phyloP scores from a whole-genome alignment of 345 rosid genomes.

The Eucalyptus polyanthemos region DNA sequence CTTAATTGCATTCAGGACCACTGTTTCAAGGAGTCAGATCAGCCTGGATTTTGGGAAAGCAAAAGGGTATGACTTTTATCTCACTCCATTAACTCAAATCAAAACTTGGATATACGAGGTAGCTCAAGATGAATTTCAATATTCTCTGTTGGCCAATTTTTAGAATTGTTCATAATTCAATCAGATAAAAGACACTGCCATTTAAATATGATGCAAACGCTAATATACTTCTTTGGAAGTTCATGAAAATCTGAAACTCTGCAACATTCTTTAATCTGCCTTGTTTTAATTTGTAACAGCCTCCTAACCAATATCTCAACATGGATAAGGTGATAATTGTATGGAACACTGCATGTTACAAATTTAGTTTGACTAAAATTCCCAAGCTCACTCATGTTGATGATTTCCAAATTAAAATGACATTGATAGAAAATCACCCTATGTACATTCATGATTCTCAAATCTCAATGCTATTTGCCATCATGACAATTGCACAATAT shows the following conservation, averaged over 20 bases:
- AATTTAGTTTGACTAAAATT: background rate
- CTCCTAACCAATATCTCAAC: background rate
- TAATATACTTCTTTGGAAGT: background rate
- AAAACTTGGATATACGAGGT: background rate
- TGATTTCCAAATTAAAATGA: background rate
- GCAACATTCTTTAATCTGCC: background rate
- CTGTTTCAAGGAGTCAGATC: background rate
- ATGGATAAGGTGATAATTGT: background rate
- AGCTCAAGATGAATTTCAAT: background rate
- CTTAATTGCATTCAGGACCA: background rate
- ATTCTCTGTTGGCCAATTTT: background rate
- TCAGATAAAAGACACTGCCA: background rate
- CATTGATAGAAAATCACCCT: background rate
- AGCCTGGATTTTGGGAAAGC: background rate
- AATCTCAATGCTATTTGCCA: background rate
- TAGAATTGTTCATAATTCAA: background rate
- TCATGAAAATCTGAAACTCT: background rate
- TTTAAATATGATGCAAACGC: background rate
- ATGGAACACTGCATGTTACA: background rate
- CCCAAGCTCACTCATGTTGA: background rate
- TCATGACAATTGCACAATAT: background rate
- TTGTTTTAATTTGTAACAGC: background rate
- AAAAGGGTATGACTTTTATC: background rate
- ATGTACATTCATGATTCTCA: background rate
- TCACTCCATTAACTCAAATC: background rate